Evolutionary conservation across 2,329 filamentous ascomycete species (phyloP), one percentile per base, ranked within the genome.

Genomic region (Westerdykella sp.): DNA sequence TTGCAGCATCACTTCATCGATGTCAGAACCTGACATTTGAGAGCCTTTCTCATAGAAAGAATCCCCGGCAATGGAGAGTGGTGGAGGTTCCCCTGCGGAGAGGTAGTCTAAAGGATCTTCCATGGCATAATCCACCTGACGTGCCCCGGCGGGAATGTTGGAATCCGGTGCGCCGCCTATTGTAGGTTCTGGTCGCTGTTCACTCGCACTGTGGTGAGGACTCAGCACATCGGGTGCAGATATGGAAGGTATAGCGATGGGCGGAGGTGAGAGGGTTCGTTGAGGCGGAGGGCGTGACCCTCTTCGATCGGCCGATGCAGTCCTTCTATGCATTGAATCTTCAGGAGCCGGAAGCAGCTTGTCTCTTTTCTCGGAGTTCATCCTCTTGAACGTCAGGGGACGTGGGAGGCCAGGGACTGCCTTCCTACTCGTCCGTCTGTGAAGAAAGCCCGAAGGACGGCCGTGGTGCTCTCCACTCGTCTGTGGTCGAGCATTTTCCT

Each of bases 401-500:
- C 87, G 79, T 32, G 88, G 87, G 31, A 95, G 70, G 13, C 84
- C 84, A 14, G 88, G 84, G 13, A 90, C 80, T n/a, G 88, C 86
- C 57, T 76, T 81, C 53, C 79, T 63, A 46, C 62, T 66, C 40
- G 59, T 47, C 42, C 60, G 54, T 41, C 62, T 53, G 21, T 51
- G 40, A 47, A 63, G 44, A 42, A 63, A 47, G 0, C 58, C 59
- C 10, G 38, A 39, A 9, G 40, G 39, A 23, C 50, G 43, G 11
- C 42, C 45, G 40, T 53, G 22, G 16, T 14, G 50, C 44, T 59
- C 59, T 18, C 54, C 61, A 37, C 62, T 65, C 35, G 63, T 64
- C 38, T 61, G 60, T 41, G 59, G 65, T 42, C 60, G 54, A 18
- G 49, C 57, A 35, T 55, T 62, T 44, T 68, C 62, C 53, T 67